Evolutionary conservation across 179 eudicot genomes (phyloP), one percentile per base, ranked within the genome.

Genomic region (Sideroxylon spinosum): DNA sequence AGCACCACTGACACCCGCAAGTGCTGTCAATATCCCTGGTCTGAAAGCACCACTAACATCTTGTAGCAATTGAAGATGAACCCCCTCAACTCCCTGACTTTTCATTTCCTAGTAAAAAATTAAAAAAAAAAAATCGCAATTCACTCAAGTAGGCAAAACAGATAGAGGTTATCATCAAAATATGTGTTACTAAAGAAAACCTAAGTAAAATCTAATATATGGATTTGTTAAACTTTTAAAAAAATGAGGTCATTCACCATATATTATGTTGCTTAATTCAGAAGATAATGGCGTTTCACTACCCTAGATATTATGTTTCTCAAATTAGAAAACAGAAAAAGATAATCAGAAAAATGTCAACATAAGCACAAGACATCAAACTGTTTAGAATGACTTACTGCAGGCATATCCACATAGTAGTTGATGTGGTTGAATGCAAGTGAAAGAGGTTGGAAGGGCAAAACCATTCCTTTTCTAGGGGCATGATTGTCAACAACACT

Each of bases 1-100:
- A 62, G 97, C 95, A 53, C 97, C 97, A 82, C 89, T 93, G 3
- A 93, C 93, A 50, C 97, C 97, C 60, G 90, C 97, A 55, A 93
- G 84, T 55, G 97, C 97, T 46, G 97, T 93, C 60, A 93, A 74
- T 78, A 93, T 75, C 4, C 97, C 95, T 1, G 97, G 95, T 81
- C 92, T 88, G 74, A 93, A 90, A 61, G 91, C 92, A 68, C 97
- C 97, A 84, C 97, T 91, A 6, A 91, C 95, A 77, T 91, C 87
- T 84, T 81, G 81, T 78, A 93, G 84, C 70, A 93, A 65, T 65
- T 93, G 95, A 23, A 93, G 90, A 63, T 89, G 92, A 48, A 82
- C 80, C 57, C 87, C 93, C 32, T 86, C 85, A 76, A 83, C 74
- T 23, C 97, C 95, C 68, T 82, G 82, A 63, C 53, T 85, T 81